Percentiles rank a stretch among this genome's conserved stretches.
Conservation (phyloP, 2,329 filamentous ascomycete genomes). For the Fusarium sp. region DNA sequence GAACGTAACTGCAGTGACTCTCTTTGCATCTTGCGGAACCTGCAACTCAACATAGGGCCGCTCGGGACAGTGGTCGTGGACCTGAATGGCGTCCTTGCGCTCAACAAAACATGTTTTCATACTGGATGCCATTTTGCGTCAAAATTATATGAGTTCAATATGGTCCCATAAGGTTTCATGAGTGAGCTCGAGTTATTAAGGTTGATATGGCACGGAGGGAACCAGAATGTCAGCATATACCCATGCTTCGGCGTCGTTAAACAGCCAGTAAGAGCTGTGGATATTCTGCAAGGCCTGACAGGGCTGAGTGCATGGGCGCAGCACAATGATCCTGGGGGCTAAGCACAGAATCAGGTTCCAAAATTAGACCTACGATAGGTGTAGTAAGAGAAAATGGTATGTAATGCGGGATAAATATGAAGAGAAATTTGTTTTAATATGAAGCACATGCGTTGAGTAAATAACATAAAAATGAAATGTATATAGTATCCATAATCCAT, state of each 20-base stretch:
- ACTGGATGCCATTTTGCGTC: not conserved
- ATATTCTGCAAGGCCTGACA: not conserved
- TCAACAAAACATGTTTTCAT: conserved; percentile 12
- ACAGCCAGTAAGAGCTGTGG: not conserved
- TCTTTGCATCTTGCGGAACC: conserved; percentile 23
- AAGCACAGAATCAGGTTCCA: not conserved
- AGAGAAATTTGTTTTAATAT: too few species aligned
- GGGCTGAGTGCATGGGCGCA: conserved; percentile 3
- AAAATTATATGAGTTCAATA: accelerated
- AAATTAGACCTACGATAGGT: not conserved
- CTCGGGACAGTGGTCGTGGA: conserved; percentile 32
- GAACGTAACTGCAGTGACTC: conserved; percentile 23
- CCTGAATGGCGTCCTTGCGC: conserved; percentile 21
- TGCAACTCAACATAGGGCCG: conserved; percentile 27
- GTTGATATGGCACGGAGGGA: not conserved
- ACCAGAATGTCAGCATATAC: not conserved
- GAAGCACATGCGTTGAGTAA: too few species aligned
- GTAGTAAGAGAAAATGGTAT: too few species aligned
- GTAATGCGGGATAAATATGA: too few species aligned
- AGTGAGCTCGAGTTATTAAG: not conserved
- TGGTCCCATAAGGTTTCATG: too few species aligned
- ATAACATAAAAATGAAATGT: too few species aligned
- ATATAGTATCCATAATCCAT: too few species aligned
- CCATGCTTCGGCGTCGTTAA: not conserved
- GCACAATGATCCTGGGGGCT: not conserved